A percentile compares a stretch with the other conserved stretches of the same genome.
These are phyloP conservation scores for Nakazawaea siamensis DNA, from an alignment of 805 yeast genomes.

Conservation along the genomic window DNA sequence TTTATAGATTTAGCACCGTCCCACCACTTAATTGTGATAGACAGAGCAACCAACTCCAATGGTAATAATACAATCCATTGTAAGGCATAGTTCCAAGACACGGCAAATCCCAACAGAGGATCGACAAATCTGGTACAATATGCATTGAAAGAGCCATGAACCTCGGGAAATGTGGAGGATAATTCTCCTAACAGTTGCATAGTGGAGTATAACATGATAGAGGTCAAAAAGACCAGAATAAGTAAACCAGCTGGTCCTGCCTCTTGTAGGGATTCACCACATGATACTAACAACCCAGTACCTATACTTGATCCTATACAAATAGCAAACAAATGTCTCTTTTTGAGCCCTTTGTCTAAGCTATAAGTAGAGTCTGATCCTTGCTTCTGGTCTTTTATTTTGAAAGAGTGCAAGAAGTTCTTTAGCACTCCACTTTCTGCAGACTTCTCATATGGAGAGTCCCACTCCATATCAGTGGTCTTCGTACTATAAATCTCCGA, in stretches of 20 bases:
- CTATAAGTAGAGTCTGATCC: neutral
- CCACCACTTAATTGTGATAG: constrained; percentile 69
- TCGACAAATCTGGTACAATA: constrained; percentile 60
- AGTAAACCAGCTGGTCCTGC: constrained; percentile 63
- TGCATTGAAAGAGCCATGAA: constrained; percentile 56
- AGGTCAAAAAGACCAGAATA: constrained; percentile 45
- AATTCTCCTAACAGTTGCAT: constrained; percentile 56
- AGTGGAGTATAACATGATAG: constrained; percentile 48
- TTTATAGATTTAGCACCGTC: too few species aligned
- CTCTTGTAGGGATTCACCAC: constrained; percentile 45
- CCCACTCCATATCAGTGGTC: too few species aligned
- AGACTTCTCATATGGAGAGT: too few species aligned
- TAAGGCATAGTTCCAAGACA: constrained; percentile 69
- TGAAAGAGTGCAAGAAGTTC: constrained; percentile 2
- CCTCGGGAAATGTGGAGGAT: constrained; percentile 48
- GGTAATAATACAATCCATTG: constrained; percentile 69
- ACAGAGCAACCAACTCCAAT: constrained; percentile 73
- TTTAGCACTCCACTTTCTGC: too few species aligned
- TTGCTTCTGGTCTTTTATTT: neutral
- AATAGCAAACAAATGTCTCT: constrained; percentile 51
- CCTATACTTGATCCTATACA: constrained; percentile 66
- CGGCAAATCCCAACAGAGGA: constrained; percentile 69
- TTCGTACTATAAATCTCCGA: too few species aligned
- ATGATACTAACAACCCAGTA: constrained; percentile 61
- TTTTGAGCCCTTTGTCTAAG: constrained; percentile 13